Base-by-base conservation (phyloP, 306 rosid genomes). In the Vicia villosa region DNA sequence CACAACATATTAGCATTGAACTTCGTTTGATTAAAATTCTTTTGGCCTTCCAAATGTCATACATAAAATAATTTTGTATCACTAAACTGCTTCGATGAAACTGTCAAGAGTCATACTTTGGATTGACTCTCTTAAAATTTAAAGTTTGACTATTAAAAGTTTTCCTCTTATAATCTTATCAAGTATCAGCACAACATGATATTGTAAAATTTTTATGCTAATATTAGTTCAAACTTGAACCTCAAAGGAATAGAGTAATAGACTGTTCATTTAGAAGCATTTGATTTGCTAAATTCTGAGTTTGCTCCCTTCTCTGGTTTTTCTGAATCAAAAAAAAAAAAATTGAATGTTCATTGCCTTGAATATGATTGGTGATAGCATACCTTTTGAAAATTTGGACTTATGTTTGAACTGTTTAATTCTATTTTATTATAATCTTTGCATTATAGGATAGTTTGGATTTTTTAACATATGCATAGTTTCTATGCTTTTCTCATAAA, bases 221-320 rank as follows among this genome's bases (percentile, higher is more conserved):
- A 62, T 50, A 49, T 0, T 46, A 5, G 14, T 36, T 49, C 20
- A 22, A 60, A 60, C 46, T 11, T 36, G 19, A 72, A 47, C 19
- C 40, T 43, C 9, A 37, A 58, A 19, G 47, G 30, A 12, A 45
- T 37, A 6, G 3, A 19, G 22, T 43, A 32, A 61, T 38, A 12
- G 9, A 14, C 51, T 17, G 11, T 47, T 58, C 6, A 2, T 49
- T 24, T n/a, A 16, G 49, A 13, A 46, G 38, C 22, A 57, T 59
- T 17, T 59, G 60, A 36, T 10, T 10, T 36, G 30, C 62, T 46
- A 14, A 72, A 14, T 8, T 26, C 6, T 63, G 56, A 64, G 6
- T 64, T 64, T 74, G 8, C 24, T 43, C 19, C 41, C 50, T 30
- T 56, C 4, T 42, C 42, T 45, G 49, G 12, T 74, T 66, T 66